These are phyloP conservation scores for Tylopilus vinaceipallidus DNA, from an alignment of 768 basidiomycete species.

Conservation along the genomic window DNA sequence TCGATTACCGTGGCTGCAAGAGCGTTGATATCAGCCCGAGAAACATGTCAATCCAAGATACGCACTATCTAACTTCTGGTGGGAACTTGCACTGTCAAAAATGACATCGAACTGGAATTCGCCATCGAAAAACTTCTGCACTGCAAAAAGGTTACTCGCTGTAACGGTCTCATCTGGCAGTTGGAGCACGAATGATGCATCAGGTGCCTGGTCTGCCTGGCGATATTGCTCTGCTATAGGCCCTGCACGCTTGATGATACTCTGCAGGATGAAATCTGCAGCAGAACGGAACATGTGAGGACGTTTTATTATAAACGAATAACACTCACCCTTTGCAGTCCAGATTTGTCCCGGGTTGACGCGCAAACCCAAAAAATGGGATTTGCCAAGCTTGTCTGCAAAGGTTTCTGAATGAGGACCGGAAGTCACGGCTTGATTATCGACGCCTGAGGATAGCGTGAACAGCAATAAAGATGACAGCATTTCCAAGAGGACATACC, in stretches of 20 bases:
- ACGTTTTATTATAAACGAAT: not conserved
- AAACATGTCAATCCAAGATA: slow-evolving; percentile 3
- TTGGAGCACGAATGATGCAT: slow-evolving; percentile 77
- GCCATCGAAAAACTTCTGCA: slow-evolving; percentile 85
- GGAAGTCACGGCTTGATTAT: slow-evolving; percentile 50
- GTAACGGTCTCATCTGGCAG: slow-evolving; percentile 71
- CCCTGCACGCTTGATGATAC: slow-evolving; percentile 56
- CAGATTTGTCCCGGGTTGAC: slow-evolving; percentile 67
- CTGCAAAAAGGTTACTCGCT: slow-evolving; percentile 77
- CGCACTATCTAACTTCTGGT: slow-evolving; percentile 65
- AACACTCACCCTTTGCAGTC: slow-evolving; percentile 71
- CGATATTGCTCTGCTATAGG: slow-evolving; percentile 54
- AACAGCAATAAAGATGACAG: not conserved
- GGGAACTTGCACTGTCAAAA: slow-evolving; percentile 74
- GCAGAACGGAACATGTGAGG: not conserved
- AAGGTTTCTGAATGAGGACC: slow-evolving; percentile 63
- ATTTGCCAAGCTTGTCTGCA: slow-evolving; percentile 60
- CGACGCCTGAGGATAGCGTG: slow-evolving; percentile 44
- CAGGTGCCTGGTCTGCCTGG: slow-evolving; percentile 50
- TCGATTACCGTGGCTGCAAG: slow-evolving; percentile 60
- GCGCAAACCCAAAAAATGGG: slow-evolving; percentile 64
- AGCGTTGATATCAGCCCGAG: not conserved
- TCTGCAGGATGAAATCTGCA: slow-evolving; percentile 61
- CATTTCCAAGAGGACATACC: slow-evolving; percentile 41
- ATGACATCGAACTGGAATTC: slow-evolving; percentile 87